Percentiles rank a stretch among this genome's conserved stretches.
These are phyloP conservation scores for Scalesia atractyloides DNA, from an alignment of 129 eudicot species.

Conservation along the genomic window DNA sequence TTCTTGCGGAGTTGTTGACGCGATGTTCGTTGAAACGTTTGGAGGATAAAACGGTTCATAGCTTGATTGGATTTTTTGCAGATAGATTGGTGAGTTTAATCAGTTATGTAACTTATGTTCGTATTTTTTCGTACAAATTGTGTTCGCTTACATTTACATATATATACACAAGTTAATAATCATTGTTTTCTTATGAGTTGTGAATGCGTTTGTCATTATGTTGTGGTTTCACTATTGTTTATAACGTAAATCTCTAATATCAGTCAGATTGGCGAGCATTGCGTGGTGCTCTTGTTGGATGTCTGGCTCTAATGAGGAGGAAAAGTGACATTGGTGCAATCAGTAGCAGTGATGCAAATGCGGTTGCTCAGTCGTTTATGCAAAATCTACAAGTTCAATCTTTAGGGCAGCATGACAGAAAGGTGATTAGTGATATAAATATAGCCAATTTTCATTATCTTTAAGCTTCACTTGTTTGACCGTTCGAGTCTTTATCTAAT, in stretches of 20 bases:
- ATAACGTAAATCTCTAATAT: slow-evolving; percentile 35
- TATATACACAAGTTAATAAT: background rate
- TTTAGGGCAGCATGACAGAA: slow-evolving; percentile 86
- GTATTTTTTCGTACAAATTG: too few species aligned
- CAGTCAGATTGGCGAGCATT: slow-evolving; percentile 98
- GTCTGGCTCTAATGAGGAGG: slow-evolving; percentile 81
- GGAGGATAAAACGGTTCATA: slow-evolving; percentile 48
- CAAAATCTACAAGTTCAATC: slow-evolving; percentile 85
- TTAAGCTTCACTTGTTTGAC: slow-evolving; percentile 1
- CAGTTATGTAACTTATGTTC: background rate
- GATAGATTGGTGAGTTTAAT: slow-evolving; percentile 80
- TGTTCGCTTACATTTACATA: too few species aligned
- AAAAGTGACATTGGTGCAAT: slow-evolving; percentile 61
- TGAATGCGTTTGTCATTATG: background rate
- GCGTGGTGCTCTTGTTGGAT: slow-evolving; percentile 95
- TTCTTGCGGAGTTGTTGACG: slow-evolving; percentile 72
- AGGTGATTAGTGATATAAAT: slow-evolving; percentile 61
- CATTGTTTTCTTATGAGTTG: background rate
- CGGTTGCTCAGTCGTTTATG: slow-evolving; percentile 62
- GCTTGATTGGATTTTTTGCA: slow-evolving; percentile 75
- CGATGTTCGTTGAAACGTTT: slow-evolving; percentile 58
- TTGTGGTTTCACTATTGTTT: slow-evolving; percentile 9
- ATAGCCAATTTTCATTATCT: background rate
- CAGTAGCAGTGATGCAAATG: slow-evolving; percentile 53
- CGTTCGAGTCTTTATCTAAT: background rate